Base-by-base conservation (phyloP, 768 basidiomycete genomes). In the Rhodotorula paludigena region DNA sequence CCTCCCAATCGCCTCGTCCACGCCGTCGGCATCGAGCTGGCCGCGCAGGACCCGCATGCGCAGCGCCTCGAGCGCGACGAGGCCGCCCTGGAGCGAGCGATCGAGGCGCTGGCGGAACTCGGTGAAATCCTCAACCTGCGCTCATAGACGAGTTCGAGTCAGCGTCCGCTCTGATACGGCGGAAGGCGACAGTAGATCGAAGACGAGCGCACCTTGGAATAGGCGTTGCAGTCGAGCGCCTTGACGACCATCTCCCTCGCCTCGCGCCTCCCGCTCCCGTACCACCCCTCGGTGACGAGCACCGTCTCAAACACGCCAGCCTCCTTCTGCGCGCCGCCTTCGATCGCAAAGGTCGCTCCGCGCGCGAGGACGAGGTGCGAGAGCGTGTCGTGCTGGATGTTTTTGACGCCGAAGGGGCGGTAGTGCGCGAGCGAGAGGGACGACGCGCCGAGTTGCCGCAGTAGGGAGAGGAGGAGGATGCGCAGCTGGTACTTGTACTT, bases 371-470 rank as follows among this genome's bases (percentile, higher is more conserved):
- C 78, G 61, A 90, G 83, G 76, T 94, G 89, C 3, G 89, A 90
- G 14, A 96, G 81, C 1, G 92, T 94, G 74, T 96, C 92, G 64
- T 87, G 84, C 76, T 94, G 91, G 32, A 93, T 83, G 74, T 90
- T 88, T 77, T 92, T 92, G 68, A 89, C 81, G 67, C 86, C 85
- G 80, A 93, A 82, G 32, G 81, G 79, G 36, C 85, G 85, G 76
- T 90, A 93, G 74, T 92, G 90, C 60, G 89, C 86, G 69, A 91
- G 71, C 6, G 89, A 86, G 48, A 85, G 78, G 8, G 85, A 83
- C 1, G 90, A 82, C 23, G 88, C 87, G 64, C 89, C 89, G 45
- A 94, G 81, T 48, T 92, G 78, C 21, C 89, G 88, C 77, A 91
- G 91, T 74, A 94, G 81, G 55, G 89, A 84, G 75, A 92, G 82